phyloP scores from a whole-genome alignment of 2,329 filamentous ascomycete genomes.

The Ceratocystiopsis minuta region DNA sequence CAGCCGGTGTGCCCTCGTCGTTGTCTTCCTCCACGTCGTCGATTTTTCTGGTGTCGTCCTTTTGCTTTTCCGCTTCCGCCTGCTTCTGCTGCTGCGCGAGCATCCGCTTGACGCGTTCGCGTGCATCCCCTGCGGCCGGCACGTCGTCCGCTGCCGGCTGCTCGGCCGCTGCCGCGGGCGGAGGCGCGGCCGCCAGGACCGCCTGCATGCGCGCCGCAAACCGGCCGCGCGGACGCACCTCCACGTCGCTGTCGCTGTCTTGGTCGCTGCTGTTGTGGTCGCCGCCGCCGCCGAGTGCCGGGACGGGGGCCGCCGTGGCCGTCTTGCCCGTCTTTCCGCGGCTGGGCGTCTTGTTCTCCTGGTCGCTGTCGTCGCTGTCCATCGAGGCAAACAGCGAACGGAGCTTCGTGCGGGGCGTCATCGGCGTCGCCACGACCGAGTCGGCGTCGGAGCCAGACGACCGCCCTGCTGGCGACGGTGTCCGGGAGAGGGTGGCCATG shows the following conservation, averaged over 20 bases:
- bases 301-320: neutral
- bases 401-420: conserved; percentile 37
- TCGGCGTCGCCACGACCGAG: conserved; percentile 24
- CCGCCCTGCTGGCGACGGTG: conserved; percentile 16
- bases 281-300: neutral
- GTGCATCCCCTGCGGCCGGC: conserved; percentile 16
- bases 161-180: neutral
- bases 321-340: neutral
- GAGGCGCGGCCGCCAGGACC: neutral
- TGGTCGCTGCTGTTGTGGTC: conserved; percentile 8
- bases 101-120: conserved; percentile 26
- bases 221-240: conserved; percentile 39
- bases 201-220: conserved; percentile 46
- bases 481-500: conserved; percentile 8
- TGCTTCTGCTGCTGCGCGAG: conserved; percentile 17
- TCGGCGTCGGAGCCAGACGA: conserved; percentile 24
- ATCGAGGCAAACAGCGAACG: conserved; percentile 22
- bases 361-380: conserved; percentile 2
- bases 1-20: conserved; percentile 14
- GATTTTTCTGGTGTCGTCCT: conserved; percentile 2
- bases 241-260: conserved; percentile 28
- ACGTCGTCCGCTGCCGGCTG: conserved; percentile 1
- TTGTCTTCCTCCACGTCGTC: conserved; percentile 8
- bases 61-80: conserved; percentile 12
- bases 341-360: conserved; percentile 1